Evolutionary conservation across 148 eudicot genomes (phyloP), one percentile per base, ranked within the genome.

Genomic region (Fallopia convolvulus): DNA sequence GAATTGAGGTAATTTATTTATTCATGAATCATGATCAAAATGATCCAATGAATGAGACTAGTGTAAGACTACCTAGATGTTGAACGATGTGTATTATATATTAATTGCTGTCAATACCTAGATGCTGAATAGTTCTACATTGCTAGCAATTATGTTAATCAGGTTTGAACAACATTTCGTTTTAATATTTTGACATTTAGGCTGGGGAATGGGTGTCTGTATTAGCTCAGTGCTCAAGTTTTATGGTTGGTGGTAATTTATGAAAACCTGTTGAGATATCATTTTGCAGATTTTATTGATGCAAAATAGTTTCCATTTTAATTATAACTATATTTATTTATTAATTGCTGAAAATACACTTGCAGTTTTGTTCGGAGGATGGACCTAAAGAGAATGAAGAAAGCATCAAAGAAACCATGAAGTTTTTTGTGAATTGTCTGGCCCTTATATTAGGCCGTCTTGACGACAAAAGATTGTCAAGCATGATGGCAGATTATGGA

Each of bases 371-470:
- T 86, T 83, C 91, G 41, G 97, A 87, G 3, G 82, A 84, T 74
- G 77, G 83, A 21, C 39, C 81, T 56, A 83, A 87, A 71, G 87
- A 56, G 75, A 83, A 84, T 73, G 80, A 79, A 72, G 91, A 86
- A 58, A 86, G 91, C 78, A 82, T 88, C 73, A 74, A 70, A 72
- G 92, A 87, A 81, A 92, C 91, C 60, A 80, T 80, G 73, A 88
- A 86, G 71, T 90, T 92, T 80, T 92, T 92, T 83, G 73, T 92
- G 60, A 92, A 85, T 70, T 90, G 97, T 80, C 79, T 92, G 70
- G 81, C 89, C 74, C 94, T 92, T 85, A 79, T 90, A 50, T 79
- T 92, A 81, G 94, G 94, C 23, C 91, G 84, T 61, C 66, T 87
- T 73, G 84, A 85, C 81, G 21, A 74, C 75, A 88, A 86, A 82